A percentile compares a stretch with the other conserved stretches of the same genome.
Conservation (phyloP, 805 yeast species). For the Spathaspora sp. region DNA sequence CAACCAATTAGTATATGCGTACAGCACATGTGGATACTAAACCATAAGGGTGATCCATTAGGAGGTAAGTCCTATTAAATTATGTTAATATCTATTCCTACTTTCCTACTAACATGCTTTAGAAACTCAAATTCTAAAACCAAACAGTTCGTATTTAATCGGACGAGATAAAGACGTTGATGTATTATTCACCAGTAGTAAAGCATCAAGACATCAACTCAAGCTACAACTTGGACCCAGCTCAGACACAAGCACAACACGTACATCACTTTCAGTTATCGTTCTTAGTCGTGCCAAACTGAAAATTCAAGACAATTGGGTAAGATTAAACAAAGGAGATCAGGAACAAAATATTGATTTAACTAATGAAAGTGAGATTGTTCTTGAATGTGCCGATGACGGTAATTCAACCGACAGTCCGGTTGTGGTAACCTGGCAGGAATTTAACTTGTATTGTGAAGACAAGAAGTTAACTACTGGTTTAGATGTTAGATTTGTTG, state of each 20-base stretch:
- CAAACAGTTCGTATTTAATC: conserved; percentile 14
- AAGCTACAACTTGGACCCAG: conserved; percentile 13
- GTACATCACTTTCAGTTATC: conserved; percentile 15
- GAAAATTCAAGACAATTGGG: conserved; percentile 21
- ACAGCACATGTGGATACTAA: conserved; percentile 7
- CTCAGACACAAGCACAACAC: background rate
- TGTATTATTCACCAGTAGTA: conserved; percentile 22
- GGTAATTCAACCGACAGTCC: conserved; percentile 9
- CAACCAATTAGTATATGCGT: background rate
- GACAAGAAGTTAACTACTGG: background rate
- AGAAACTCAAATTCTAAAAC: conserved; percentile 7
- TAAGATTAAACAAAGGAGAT: conserved; percentile 15
- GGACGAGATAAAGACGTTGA: conserved; percentile 29
- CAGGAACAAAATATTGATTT: conserved; percentile 1
- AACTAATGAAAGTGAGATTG: conserved; percentile 5
- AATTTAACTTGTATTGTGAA: conserved; percentile 10
- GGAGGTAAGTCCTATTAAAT: conserved; percentile 6
- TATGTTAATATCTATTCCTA: background rate
- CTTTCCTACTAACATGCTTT: background rate
- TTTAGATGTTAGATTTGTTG: conserved; percentile 11
- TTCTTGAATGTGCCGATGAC: conserved; percentile 6
- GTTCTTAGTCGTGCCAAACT: conserved; percentile 29
- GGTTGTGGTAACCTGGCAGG: conserved; percentile 18
- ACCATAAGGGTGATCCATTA: conserved; percentile 6
- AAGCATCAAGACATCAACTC: conserved; percentile 29